Percentiles rank a stretch among this genome's conserved stretches.
Evolutionary conservation across 345 rosid species (phyloP).

Genomic region (Murraya koenigii): DNA sequence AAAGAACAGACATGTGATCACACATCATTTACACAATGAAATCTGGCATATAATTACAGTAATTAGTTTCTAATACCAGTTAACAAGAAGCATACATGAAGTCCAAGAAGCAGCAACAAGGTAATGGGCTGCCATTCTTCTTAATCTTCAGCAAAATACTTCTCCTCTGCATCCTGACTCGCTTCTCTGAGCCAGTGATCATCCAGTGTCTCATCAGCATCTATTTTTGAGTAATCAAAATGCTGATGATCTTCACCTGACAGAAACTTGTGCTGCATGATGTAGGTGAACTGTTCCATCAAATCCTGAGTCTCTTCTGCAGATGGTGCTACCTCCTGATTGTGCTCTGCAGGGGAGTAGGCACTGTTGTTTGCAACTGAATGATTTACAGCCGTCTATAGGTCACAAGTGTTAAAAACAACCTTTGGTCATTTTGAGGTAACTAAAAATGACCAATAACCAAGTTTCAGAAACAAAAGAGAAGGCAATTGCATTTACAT

Average conservation of each 20-base stretch:
- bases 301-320: conserved; percentile 68
- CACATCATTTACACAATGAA: neutral
- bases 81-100: neutral
- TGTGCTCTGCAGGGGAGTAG: conserved; percentile 10
- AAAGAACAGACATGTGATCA: neutral
- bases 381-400: conserved; percentile 23
- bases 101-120: neutral
- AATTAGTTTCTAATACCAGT: neutral
- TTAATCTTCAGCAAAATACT: conserved; percentile 70
- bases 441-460: neutral
- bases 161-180: conserved; percentile 82
- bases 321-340: conserved; percentile 34
- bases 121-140: neutral
- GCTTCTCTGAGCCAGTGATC: conserved; percentile 92
- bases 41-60: conserved; percentile 8
- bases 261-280: conserved; percentile 91
- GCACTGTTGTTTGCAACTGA: conserved; percentile 2
- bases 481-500: neutral
- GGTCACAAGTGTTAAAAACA: neutral
- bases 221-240: conserved; percentile 87
- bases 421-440: neutral
- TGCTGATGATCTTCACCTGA: conserved; percentile 83
- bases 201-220: conserved; percentile 77
- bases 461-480: neutral
- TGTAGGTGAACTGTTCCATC: conserved; percentile 77